A percentile compares a stretch with the other conserved stretches of the same genome.
These are phyloP conservation scores for Dictyostelium brefeldianum DNA, from an alignment of 78 protist species.

Conservation along the genomic window DNA sequence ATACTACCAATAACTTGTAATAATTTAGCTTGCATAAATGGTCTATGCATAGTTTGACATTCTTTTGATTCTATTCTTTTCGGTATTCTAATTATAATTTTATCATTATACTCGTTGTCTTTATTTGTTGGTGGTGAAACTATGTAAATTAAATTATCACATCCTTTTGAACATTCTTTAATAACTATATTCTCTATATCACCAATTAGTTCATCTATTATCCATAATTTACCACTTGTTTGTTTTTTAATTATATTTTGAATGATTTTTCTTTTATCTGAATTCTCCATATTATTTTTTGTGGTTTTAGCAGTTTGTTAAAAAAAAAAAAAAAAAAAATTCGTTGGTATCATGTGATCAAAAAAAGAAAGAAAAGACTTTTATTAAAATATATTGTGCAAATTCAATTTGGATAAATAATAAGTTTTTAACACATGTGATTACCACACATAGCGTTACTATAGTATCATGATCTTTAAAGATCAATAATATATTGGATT, in stretches of 20 bases:
- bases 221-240: not conserved
- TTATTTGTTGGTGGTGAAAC: not conserved
- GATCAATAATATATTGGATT: no score
- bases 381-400: no score
- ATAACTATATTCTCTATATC: slow-evolving; percentile 3
- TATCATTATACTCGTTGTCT: not conserved
- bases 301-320: no score
- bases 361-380: no score
- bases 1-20: not conserved
- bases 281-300: no score
- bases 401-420: no score
- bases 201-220: not conserved
- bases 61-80: not conserved
- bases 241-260: not conserved
- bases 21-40: slow-evolving; percentile 41
- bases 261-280: not conserved
- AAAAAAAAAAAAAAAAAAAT: no score
- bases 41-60: slow-evolving; percentile 52
- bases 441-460: no score
- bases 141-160: slow-evolving; percentile 52
- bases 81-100: slow-evolving; percentile 39
- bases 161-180: slow-evolving; percentile 76
- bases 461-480: no score
- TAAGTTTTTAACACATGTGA: no score
- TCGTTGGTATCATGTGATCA: no score